Evolutionary conservation across 164 flowering plant species (phyloP), one percentile per base, ranked within the genome.

Genomic region (Malania oleifera): DNA sequence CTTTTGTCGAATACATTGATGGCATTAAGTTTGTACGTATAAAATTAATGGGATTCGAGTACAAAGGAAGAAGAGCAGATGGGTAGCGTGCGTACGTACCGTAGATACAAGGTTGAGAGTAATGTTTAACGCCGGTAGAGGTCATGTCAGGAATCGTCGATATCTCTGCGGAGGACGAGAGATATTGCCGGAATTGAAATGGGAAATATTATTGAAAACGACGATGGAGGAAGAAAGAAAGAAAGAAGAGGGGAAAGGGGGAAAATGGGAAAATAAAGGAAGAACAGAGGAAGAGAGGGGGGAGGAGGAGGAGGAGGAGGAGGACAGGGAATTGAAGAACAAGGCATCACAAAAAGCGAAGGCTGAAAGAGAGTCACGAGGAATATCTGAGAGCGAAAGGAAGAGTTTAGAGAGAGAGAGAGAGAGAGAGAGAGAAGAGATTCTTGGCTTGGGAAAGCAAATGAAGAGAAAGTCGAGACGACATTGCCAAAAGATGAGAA

Each of bases 81-180:
- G n/a, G n/a, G n/a, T n/a, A n/a, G n/a, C n/a, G n/a, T n/a, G n/a
- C n/a, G n/a, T n/a, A 22, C 55, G 10, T 69, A 89, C 91, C 96
- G 38, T 75, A 74, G 41, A 77, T 72, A 41, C 87, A 81, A 52
- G 87, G 84, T 27, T 83, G 79, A 35, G 93, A 67, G 49, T 77
- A 70, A 43, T 81, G 84, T 52, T 77, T 79, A 52, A 83, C 70
- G 60, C 61, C 64, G 18, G 86, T 76, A 59, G 87, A 80, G 70
- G 79, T 73, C 96, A 87, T 84, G 65, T n/a, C n/a, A 14, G 54
- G 25, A 38, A 28, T 7, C 1, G 55, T 7, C 1, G 55, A 38
- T 35, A 17, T 17, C 1, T 37, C 44, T 51, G 65, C 57, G n/a
- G n/a, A n/a, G n/a, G n/a, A n/a, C n/a, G n/a, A 61, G 49, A 57